Evolutionary conservation across 1,284 basidiomycete species (phyloP), one percentile per base, ranked within the genome.

Genomic region (Leucoagaricus sp.): DNA sequence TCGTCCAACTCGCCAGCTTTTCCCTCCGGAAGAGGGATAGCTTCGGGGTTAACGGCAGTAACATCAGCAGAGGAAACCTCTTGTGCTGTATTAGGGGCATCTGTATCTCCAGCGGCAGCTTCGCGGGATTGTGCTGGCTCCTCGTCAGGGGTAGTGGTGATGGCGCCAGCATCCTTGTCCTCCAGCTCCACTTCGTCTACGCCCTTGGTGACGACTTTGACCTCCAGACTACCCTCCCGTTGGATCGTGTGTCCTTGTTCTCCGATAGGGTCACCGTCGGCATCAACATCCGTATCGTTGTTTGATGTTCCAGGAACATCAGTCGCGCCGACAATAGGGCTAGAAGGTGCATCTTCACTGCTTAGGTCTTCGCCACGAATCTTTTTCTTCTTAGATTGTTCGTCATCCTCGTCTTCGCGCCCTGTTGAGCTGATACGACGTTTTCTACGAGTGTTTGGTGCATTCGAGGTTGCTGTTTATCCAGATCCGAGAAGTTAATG

Each of bases 161-260:
- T 2, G 5, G 54, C 40, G n/a, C 40, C 52, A 40, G 60, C 53
- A 57, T 65, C 65, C 58, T 71, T 72, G 47, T 79, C 83, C 42
- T 81, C 78, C 49, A 89, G 69, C 56, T 84, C 84, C 49, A 89
- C 85, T 58, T 85, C 80, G 60, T 82, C 75, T 47, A 89, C 88
- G n/a, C 85, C 86, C 64, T 81, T 67, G 0, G 85, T 88, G 61
- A 89, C 85, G 62, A 84, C 83, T 65, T 84, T 87, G 34, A 89
- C 84, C 42, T 75, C 82, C 61, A 75, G 72, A n/a, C 75, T 72
- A 51, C 80, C 78, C 12, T 64, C 63, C 13, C 65, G 64, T 5
- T 63, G 63, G 25, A 59, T 31, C 29, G 29, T 46, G 23, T 58
- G 67, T 4, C 17, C 36, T 5, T 10, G 36, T n/a, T 38, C 36